A percentile compares a stretch with the other conserved stretches of the same genome.
Evolutionary conservation across 257 asterid genomes (phyloP).

Genomic region (Lavandula angustifolia): DNA sequence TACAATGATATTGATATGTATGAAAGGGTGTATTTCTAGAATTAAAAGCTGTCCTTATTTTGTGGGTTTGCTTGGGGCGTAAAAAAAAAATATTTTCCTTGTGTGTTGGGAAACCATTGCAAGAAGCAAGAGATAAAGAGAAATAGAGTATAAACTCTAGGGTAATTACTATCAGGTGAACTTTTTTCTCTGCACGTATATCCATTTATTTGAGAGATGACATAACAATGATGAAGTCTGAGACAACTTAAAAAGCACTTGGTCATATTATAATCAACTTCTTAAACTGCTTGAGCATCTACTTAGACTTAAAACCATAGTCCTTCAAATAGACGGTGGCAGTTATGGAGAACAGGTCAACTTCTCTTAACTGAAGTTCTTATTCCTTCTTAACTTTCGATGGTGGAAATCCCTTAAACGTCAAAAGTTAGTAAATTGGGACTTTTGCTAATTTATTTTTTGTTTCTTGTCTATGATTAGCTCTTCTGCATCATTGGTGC

Average conservation of each 20-base stretch:
- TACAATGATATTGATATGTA: not conserved
- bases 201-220: constrained; percentile 1
- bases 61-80: not conserved
- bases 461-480: not conserved
- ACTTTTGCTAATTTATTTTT: not conserved
- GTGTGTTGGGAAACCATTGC: not conserved
- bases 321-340: not conserved
- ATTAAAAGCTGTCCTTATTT: not conserved
- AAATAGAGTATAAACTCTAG: not conserved
- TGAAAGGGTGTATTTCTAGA: not conserved
- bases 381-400: too few relatives aligned
- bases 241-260: constrained; percentile 3
- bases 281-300: not conserved
- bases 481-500: not conserved
- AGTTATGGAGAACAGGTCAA: not conserved
- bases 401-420: too few relatives aligned
- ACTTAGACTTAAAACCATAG: not conserved
- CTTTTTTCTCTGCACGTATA: not conserved
- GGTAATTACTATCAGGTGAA: not conserved
- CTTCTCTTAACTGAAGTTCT: not conserved
- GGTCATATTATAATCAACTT: not conserved
- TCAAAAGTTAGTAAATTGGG: not conserved
- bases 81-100: not conserved
- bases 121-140: not conserved
- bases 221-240: not conserved